Evolutionary conservation across 176 grass and related monocot species (phyloP), one percentile per base, ranked within the genome.

Genomic region (Zoysia pacifica): DNA sequence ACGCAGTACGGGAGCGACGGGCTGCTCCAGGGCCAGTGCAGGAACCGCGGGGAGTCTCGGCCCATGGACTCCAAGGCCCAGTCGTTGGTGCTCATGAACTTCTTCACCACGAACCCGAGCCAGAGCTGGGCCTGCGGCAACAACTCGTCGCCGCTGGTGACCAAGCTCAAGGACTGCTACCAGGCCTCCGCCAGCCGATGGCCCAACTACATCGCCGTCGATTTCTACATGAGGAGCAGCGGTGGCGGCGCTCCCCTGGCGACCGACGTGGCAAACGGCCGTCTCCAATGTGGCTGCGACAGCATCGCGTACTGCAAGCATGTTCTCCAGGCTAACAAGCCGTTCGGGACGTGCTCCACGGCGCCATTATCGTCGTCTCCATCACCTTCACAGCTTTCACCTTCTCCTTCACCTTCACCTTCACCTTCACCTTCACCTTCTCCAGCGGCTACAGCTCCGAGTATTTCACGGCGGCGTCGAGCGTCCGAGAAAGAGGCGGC

Each of bases 21-120:
- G 7, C 67, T 98, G 72, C 42, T 40, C 16, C 59, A 74, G 2
- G 83, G 61, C 0, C 38, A 65, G 0, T 94, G 91, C 81, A 48
- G 54, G 3, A 89, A 58, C 44, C 73, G 95, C 2, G 46, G 39
- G 7, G 91, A 97, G 82, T 97, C 95, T 0, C 16, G 39, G 19
- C 20, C 86, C 36, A 97, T 97, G 95, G 74, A 81, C 67, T 86
- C 83, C 0, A 87, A 63, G 16, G 75, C 62, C 11, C 89, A 86
- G 83, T 93, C 92, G 2, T 85, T 98, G 9, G 75, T 98, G 13
- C 86, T 98, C 6, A 54, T 97, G 48, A 97, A 97, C 67, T 97
- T 94, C 81, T 97, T 97, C 83, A 87, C 68, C 6, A 82, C 79
- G 14, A 86, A 91, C 89, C 95, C 95, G 0, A 86, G 63, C 77